Conservation (phyloP, 1,139 yeast genomes). For the Kodamaea sp. region DNA sequence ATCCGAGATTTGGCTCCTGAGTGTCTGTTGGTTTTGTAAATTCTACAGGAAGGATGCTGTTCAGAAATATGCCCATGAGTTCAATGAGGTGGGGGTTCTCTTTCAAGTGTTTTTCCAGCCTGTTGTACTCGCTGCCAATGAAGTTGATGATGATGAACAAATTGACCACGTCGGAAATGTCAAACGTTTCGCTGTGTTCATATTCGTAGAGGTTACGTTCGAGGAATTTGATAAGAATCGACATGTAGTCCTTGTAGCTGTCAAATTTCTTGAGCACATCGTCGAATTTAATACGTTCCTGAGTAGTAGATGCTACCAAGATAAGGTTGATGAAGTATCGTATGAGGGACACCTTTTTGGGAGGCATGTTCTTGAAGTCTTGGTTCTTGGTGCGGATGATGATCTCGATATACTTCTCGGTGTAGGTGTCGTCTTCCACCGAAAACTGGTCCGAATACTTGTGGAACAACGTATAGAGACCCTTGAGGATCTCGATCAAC, state of each 20-base stretch:
- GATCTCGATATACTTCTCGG: conserved; percentile 4
- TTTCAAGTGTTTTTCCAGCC: background rate
- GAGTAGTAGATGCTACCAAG: conserved; percentile 6
- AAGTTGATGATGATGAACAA: conserved; percentile 5
- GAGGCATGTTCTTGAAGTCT: background rate
- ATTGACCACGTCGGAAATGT: conserved; percentile 6
- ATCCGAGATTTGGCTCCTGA: background rate
- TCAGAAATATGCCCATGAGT: background rate
- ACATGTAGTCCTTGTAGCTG: conserved; percentile 1
- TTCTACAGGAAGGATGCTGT: background rate
- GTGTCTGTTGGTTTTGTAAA: background rate
- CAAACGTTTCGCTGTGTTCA: conserved; percentile 4
- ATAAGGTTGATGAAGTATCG: conserved; percentile 7
- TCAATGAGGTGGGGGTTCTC: background rate
- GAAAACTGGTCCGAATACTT: conserved; percentile 16
- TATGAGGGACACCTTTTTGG: conserved; percentile 3
- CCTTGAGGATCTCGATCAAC: conserved; percentile 30
- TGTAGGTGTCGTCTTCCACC: background rate
- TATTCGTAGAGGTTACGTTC: conserved; percentile 1
- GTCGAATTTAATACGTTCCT: background rate
- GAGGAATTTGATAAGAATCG: conserved; percentile 1
- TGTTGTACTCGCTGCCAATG: conserved; percentile 1
- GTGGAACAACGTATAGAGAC: conserved; percentile 28
- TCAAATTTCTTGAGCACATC: conserved; percentile 1
- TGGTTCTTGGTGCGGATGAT: background rate